phyloP scores from a whole-genome alignment of 805 yeast genomes.

The Suhomyces pyralidae region DNA sequence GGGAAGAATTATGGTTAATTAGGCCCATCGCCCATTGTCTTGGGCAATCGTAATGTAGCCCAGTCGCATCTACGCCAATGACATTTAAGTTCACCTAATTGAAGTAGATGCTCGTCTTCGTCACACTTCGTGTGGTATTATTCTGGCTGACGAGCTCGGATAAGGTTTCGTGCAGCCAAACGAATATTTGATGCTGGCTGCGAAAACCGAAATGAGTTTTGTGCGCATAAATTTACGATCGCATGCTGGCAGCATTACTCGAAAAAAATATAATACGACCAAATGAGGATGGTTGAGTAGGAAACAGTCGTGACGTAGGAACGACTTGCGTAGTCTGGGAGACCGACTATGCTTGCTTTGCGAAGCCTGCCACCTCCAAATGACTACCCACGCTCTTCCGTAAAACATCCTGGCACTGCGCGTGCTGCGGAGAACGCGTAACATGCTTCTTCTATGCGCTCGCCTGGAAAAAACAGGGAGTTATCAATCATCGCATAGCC shows the following conservation, averaged over 20 bases:
- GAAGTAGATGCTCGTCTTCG: neutral
- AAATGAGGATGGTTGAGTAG: neutral
- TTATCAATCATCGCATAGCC: neutral
- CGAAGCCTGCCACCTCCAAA: neutral
- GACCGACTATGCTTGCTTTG: neutral
- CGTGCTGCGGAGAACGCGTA: neutral
- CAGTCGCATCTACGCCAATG: neutral
- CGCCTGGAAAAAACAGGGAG: neutral
- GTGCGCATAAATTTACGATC: neutral
- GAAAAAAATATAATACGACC: neutral
- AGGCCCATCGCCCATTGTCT: neutral
- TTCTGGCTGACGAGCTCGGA: neutral
- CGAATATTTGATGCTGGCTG: slow-evolving; percentile 8
- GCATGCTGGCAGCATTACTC: neutral
- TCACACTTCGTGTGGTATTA: neutral
- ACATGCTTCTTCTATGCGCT: neutral
- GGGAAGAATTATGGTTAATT: neutral
- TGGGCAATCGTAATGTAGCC: neutral
- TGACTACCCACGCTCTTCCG: neutral
- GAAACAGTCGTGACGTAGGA: neutral
- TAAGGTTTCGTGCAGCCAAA: neutral
- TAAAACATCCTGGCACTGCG: too few relatives aligned
- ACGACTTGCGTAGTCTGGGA: neutral
- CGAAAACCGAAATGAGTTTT: slow-evolving; percentile 8
- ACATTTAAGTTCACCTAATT: neutral